A percentile compares a stretch with the other conserved stretches of the same genome.
Conservation (phyloP, 345 rosid species). For the Cochlearia excelsa region DNA sequence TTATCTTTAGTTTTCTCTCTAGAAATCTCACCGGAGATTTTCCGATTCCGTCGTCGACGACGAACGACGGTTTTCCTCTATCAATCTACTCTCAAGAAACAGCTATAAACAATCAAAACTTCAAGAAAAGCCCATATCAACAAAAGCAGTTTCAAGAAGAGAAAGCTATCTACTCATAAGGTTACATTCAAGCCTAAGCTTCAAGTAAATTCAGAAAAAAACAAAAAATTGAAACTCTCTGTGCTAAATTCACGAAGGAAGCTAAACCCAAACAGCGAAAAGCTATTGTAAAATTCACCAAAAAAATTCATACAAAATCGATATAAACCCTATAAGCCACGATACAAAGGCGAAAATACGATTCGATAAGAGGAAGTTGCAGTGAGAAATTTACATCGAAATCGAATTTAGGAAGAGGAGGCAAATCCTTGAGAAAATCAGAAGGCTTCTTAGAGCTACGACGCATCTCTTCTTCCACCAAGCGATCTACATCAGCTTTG, state of each 20-base stretch:
- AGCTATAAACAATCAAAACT: not conserved
- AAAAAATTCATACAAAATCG: not conserved
- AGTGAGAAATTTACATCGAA: conserved; percentile 51
- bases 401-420: conserved; percentile 61
- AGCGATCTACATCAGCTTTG: conserved; percentile 80
- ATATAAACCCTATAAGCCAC: conserved; percentile 11
- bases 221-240: not conserved
- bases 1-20: too few relatives aligned
- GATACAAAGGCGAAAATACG: conserved; percentile 12
- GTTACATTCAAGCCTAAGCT: conserved; percentile 10
- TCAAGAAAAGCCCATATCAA: not conserved
- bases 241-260: conserved; percentile 1
- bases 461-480: conserved; percentile 97
- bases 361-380: conserved; percentile 7
- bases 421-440: conserved; percentile 78
- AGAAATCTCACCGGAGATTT: too few relatives aligned
- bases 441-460: conserved; percentile 83
- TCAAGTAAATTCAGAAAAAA: conserved; percentile 10
- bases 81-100: conserved; percentile 1
- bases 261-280: conserved; percentile 12
- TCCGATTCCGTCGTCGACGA: too few relatives aligned
- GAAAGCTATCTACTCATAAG: conserved; percentile 14
- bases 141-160: not conserved
- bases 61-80: too few relatives aligned
- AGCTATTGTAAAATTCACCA: too few relatives aligned